Percentiles rank a stretch among this genome's conserved stretches.
phyloP scores from a whole-genome alignment of 495 filamentous ascomycete species.

The Penicillium fimorum region DNA sequence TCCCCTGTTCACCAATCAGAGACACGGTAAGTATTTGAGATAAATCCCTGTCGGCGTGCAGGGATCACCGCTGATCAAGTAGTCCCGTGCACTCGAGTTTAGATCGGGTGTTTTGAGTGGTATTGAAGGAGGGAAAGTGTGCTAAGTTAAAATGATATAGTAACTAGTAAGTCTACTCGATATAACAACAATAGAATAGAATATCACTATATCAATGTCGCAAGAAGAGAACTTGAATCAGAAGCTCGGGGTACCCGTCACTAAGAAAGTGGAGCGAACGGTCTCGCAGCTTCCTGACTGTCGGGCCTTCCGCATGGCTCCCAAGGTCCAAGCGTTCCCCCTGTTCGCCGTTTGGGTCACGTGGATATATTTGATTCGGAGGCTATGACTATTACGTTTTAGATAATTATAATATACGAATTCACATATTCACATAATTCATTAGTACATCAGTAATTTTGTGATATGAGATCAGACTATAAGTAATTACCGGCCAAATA shows the following conservation, averaged over 20 bases:
- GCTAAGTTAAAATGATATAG: not conserved
- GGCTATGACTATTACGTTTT: not conserved
- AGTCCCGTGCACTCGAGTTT: slow-evolving; percentile 21
- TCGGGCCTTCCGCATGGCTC: slow-evolving; percentile 35
- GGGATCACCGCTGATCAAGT: slow-evolving; percentile 30
- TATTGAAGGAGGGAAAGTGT: not conserved
- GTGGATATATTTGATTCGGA: not conserved
- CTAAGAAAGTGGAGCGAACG: slow-evolving; percentile 39
- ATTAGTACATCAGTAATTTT: too few species aligned
- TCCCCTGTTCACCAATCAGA: slow-evolving; percentile 33
- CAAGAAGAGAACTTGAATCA: too few species aligned
- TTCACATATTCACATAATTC: too few species aligned
- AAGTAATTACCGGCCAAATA: too few species aligned
- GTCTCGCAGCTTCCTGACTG: slow-evolving; percentile 45
- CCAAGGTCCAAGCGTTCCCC: slow-evolving; percentile 26
- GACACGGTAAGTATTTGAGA: slow-evolving; percentile 41
- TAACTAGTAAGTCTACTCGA: not conserved
- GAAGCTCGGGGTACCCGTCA: not conserved
- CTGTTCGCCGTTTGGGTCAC: slow-evolving; percentile 7
- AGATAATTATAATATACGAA: too few species aligned
- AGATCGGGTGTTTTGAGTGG: slow-evolving; percentile 1
- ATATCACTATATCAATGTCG: not conserved
- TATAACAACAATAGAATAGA: not conserved
- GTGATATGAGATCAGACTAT: too few species aligned
- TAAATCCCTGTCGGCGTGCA: slow-evolving; percentile 38